Evolutionary conservation across 1,139 yeast species (phyloP), one percentile per base, ranked within the genome.

Genomic region (Yamadazyma membranifaciens): DNA sequence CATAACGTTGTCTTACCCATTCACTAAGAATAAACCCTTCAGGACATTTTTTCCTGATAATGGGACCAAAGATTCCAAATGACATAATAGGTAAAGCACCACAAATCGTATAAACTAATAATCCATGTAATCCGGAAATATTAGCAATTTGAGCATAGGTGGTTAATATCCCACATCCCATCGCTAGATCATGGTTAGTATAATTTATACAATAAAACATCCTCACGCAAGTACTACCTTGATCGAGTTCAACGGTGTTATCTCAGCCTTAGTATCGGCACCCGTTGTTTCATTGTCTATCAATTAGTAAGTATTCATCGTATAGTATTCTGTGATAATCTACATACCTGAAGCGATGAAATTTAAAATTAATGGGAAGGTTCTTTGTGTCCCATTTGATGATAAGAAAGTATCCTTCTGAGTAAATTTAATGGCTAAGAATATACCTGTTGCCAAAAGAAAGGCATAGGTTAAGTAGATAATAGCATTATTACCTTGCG

Each of bases 1-100:
- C 98, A 56, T 73, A 91, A 47, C 97, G 71, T 33, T 78, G 80
- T 55, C 87, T 76, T 11, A 87, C 94, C 98, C 98, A 91, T 59
- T 89, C 96, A n/a, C 96, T 87, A 49, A 91, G 69, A 32, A 91
- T 88, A 58, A 91, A 91, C 4, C 97, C 98, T 9, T 86, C 81
- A 0, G 98, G 97, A 55, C 96, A 87, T 50, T 77, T 77, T 45
- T 69, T 75, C 50, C 96, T 73, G 46, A 91, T 83, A 10, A 81
- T 59, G 0, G 97, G 97, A 0, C 97, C 97, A 43, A 87, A 66
- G 39, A 78, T 73, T 1, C 95, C 89, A 67, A 91, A 91, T 14
- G 88, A 65, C 47, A 87, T 68, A 63, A 91, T 82, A 3, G 98
- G 98, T 37, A 89, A 60, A 1, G 96, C 82, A 27, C 96, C 94